phyloP scores from a whole-genome alignment of 2,329 filamentous ascomycete genomes.

The Pezicula neosporulosa region DNA sequence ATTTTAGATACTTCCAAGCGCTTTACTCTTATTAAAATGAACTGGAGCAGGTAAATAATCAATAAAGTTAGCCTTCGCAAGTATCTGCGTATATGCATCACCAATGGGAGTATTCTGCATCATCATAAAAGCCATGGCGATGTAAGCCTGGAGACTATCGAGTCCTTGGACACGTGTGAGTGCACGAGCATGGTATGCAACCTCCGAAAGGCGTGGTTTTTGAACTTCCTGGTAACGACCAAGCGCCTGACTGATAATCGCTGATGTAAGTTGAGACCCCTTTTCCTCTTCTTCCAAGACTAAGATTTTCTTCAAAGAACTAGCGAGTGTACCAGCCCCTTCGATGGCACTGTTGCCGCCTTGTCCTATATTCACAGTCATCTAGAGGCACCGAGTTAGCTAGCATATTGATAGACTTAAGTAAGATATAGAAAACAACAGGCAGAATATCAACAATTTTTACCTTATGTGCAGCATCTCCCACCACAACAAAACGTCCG shows the following conservation, averaged over 20 bases:
- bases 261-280: not conserved
- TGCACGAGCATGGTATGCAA: not conserved
- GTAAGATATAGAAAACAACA: no score
- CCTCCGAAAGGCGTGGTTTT: not conserved
- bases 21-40: no score
- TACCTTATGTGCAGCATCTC: conserved; percentile 4
- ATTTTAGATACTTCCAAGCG: no score
- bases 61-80: not conserved
- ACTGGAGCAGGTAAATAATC: not conserved
- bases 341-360: conserved; percentile 36
- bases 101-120: not conserved
- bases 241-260: not conserved
- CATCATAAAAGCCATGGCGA: not conserved
- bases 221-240: not conserved
- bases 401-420: no score
- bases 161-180: not conserved
- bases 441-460: no score
- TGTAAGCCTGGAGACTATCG: not conserved
- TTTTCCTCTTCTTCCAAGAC: not conserved
- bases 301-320: not conserved
- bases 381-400: not conserved
- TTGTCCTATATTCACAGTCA: conserved; percentile 20
- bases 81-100: not conserved
- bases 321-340: conserved; percentile 28
- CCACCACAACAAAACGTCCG: conserved; percentile 5